phyloP scores from a whole-genome alignment of 2,329 filamentous ascomycete genomes.

The Penicillium polonicum region DNA sequence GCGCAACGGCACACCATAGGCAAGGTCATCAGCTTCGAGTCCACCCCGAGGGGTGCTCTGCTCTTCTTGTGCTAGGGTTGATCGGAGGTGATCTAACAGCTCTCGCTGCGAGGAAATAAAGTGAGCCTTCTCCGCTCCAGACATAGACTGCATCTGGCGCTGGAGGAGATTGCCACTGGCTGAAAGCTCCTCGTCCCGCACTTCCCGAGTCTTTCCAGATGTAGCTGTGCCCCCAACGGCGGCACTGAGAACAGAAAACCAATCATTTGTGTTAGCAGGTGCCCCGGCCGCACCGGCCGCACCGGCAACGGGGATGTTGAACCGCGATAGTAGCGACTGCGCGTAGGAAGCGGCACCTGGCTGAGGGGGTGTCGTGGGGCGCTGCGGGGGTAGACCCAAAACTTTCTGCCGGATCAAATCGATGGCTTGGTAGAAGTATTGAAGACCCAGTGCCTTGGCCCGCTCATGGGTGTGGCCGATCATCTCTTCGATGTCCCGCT shows the following conservation, averaged over 20 bases:
- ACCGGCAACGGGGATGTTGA: slow-evolving; percentile 71
- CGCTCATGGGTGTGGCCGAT: slow-evolving; percentile 79
- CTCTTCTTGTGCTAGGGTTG: slow-evolving; percentile 77
- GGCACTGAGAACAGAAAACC: slow-evolving; percentile 74
- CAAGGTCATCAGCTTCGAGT: slow-evolving; percentile 37
- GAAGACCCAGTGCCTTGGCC: slow-evolving; percentile 71
- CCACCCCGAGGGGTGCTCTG: slow-evolving; percentile 52
- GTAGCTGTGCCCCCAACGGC: slow-evolving; percentile 67
- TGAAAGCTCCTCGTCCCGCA: slow-evolving; percentile 52
- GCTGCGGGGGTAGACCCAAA: slow-evolving; percentile 69
- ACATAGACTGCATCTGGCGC: slow-evolving; percentile 60
- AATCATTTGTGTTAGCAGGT: slow-evolving; percentile 58
- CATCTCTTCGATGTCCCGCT: slow-evolving; percentile 83
- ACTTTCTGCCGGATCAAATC: slow-evolving; percentile 72
- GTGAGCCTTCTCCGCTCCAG: slow-evolving; percentile 63
- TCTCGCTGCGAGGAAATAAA: slow-evolving; percentile 81
- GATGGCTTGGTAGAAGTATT: slow-evolving; percentile 70
- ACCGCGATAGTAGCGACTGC: slow-evolving; percentile 77
- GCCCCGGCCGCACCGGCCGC: slow-evolving; percentile 58
- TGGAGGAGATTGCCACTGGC: slow-evolving; percentile 68
- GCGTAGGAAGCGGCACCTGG: slow-evolving; percentile 60
- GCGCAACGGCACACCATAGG: slow-evolving; percentile 53
- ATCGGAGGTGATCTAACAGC: slow-evolving; percentile 69
- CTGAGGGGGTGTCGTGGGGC: slow-evolving; percentile 48
- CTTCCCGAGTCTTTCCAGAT: slow-evolving; percentile 38